phyloP scores from a whole-genome alignment of 2,329 filamentous ascomycete species.

The Ophiosphaerella korrae region DNA sequence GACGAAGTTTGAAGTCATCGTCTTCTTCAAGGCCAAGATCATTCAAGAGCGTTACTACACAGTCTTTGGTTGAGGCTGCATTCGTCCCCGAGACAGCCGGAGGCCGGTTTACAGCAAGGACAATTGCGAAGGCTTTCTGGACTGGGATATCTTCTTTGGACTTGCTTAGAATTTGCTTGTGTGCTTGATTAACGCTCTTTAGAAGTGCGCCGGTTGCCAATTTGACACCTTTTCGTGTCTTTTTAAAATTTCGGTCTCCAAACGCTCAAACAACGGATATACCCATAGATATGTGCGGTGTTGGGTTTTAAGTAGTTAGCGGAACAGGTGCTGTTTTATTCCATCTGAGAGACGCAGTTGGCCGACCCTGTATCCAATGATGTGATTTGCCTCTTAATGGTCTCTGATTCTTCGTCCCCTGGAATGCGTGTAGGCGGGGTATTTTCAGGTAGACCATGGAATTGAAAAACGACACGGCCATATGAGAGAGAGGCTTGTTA shows the following conservation, averaged over 20 bases:
- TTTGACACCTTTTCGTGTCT: constrained; percentile 11
- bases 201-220: constrained; percentile 6
- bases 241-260: constrained; percentile 12
- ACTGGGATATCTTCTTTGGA: constrained; percentile 10
- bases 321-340: constrained; percentile 10
- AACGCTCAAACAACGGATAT: constrained; percentile 18
- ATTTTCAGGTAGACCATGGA: constrained; percentile 6
- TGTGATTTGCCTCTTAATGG: constrained; percentile 21
- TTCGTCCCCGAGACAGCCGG: constrained; percentile 14
- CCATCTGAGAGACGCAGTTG: constrained; percentile 11
- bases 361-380: constrained; percentile 19
- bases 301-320: constrained; percentile 10
- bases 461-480: constrained; percentile 13
- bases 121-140: constrained; percentile 12
- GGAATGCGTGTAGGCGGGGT: constrained; percentile 23
- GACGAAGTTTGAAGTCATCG: constrained; percentile 7
- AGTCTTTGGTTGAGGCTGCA: constrained; percentile 9
- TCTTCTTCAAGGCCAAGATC: constrained; percentile 13
- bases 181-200: constrained; percentile 13
- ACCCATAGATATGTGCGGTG: constrained; percentile 26
- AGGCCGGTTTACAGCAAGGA: constrained; percentile 13
- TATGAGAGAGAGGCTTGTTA: constrained; percentile 27
- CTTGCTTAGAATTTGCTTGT: constrained; percentile 17
- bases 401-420: constrained; percentile 22
- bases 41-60: not conserved